These are phyloP conservation scores for Salpingoeca rosetta DNA, from an alignment of 78 protist genomes.

Conservation along the genomic window DNA sequence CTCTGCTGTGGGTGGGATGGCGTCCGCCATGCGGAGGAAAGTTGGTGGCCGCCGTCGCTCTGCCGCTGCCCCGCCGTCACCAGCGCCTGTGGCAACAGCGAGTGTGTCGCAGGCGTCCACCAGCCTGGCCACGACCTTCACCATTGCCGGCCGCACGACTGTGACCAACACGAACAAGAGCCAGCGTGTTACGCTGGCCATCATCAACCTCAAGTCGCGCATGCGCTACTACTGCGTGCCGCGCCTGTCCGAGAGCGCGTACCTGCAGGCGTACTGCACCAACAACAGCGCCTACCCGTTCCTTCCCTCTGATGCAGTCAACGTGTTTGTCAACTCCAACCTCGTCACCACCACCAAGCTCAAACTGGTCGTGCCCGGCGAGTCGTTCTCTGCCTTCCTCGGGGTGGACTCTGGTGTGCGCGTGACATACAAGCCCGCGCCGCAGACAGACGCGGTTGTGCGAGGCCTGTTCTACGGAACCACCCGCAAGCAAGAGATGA, in stretches of 20 bases:
- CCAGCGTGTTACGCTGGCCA: background rate
- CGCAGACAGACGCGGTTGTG: background rate
- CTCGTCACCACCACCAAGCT: background rate
- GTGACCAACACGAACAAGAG: background rate
- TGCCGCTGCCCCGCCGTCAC: too few species aligned
- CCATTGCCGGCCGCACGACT: background rate
- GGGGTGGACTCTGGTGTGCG: background rate
- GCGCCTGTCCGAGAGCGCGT: background rate
- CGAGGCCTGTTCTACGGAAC: background rate
- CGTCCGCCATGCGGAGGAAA: background rate
- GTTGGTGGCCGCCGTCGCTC: too few species aligned
- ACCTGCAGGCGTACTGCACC: background rate
- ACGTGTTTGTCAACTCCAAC: background rate
- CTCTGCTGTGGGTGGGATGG: background rate
- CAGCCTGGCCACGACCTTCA: background rate
- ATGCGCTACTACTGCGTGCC: background rate
- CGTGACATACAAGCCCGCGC: background rate
- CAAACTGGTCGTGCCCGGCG: background rate
- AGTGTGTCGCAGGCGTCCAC: background rate
- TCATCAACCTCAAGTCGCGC: background rate
- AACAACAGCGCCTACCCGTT: background rate
- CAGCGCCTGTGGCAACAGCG: background rate
- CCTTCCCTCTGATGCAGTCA: background rate
- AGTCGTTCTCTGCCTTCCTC: background rate
- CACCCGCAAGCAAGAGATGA: background rate